phyloP scores from a whole-genome alignment of 768 basidiomycete species.

The Ramaria sp. region DNA sequence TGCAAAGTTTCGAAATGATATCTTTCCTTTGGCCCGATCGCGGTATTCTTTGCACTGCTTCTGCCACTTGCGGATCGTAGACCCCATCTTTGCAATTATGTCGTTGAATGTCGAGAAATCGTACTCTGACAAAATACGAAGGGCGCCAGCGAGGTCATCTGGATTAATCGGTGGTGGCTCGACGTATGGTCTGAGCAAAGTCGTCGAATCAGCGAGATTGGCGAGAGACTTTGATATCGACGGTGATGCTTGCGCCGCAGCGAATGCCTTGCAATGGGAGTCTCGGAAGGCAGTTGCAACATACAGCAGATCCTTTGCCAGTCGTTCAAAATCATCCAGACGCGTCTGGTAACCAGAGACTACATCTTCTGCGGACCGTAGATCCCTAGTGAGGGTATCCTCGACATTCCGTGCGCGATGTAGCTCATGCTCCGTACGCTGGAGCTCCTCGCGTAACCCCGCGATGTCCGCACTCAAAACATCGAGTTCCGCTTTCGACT shows the following conservation, averaged over 20 bases:
- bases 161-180: slow-evolving; percentile 74
- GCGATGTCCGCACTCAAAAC: slow-evolving; percentile 57
- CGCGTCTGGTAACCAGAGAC: slow-evolving; percentile 58
- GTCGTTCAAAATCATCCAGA: slow-evolving; percentile 50
- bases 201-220: slow-evolving; percentile 25
- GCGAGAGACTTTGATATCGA: slow-evolving; percentile 34
- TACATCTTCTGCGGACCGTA: slow-evolving; percentile 56
- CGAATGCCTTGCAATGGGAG: slow-evolving; percentile 63
- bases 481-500: slow-evolving; percentile 47
- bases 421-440: slow-evolving; percentile 59
- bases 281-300: slow-evolving; percentile 70
- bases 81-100: slow-evolving; percentile 67
- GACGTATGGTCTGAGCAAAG: slow-evolving; percentile 37
- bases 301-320: slow-evolving; percentile 75
- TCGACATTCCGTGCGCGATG: slow-evolving; percentile 58
- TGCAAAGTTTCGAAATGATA: slow-evolving; percentile 89
- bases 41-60: slow-evolving; percentile 95
- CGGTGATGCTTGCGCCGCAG: slow-evolving; percentile 47
- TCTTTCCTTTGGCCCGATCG: slow-evolving; percentile 92
- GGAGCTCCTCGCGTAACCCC: slow-evolving; percentile 62
- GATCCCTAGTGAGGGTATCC: slow-evolving; percentile 59
- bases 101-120: slow-evolving; percentile 49
- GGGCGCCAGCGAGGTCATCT: slow-evolving; percentile 56
- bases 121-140: slow-evolving; percentile 38
- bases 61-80: slow-evolving; percentile 91